phyloP scores from a whole-genome alignment of 768 basidiomycete genomes.

The Amanita phalloides region DNA sequence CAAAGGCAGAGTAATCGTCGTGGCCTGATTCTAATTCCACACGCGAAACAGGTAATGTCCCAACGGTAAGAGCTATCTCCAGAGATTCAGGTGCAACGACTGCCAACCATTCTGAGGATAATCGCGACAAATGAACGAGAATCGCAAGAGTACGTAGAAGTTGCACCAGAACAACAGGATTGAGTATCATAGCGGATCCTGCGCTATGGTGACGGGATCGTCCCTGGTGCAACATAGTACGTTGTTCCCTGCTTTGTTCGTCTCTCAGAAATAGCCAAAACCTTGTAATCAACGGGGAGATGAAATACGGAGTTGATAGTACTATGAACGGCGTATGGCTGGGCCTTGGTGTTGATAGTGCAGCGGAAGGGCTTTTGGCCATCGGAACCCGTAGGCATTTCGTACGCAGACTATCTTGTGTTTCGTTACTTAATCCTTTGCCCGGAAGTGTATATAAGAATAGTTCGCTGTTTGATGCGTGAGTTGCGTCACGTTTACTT shows the following conservation, averaged over 20 bases:
- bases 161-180: conserved; percentile 64
- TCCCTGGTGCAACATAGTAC: conserved; percentile 47
- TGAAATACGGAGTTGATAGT: conserved; percentile 81
- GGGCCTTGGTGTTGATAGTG: neutral
- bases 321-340: conserved; percentile 33
- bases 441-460: conserved; percentile 35
- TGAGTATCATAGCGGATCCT: conserved; percentile 76
- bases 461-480: conserved; percentile 45
- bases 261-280: conserved; percentile 94
- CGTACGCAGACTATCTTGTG: conserved; percentile 32
- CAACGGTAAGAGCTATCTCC: conserved; percentile 75
- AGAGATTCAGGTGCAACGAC: conserved; percentile 75
- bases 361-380: conserved; percentile 29
- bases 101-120: conserved; percentile 72
- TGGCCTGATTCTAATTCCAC: conserved; percentile 24
- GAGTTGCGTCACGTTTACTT: conserved; percentile 19
- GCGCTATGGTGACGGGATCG: conserved; percentile 55
- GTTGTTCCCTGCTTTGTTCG: conserved; percentile 64
- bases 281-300: conserved; percentile 83
- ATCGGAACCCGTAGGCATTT: conserved; percentile 21
- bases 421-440: conserved; percentile 26
- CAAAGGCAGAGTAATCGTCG: conserved; percentile 21
- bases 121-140: conserved; percentile 72
- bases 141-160: conserved; percentile 69
- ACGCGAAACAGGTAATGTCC: conserved; percentile 49